Evolutionary conservation across 345 rosid genomes (phyloP), one percentile per base, ranked within the genome.

Genomic region (Eucalyptus lansdowneana): DNA sequence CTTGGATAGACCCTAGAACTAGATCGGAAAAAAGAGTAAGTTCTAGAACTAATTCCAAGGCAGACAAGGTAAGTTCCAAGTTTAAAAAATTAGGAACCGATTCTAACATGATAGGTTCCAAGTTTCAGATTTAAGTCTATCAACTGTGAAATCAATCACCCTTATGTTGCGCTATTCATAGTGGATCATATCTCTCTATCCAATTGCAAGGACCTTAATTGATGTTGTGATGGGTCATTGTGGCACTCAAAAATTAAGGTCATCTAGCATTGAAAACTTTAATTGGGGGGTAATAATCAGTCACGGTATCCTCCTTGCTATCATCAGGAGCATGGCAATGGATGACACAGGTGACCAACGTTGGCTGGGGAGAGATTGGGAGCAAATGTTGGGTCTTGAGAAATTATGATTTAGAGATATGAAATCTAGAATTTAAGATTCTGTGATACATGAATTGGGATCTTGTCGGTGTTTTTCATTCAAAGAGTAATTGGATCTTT

Each of bases 111-210:
- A 0, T 53, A 53, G 11, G 24, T 53, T 19, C 0, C 2, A 53
- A 53, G 11, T 53, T 19, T 19, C 0, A 53, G 11, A 53, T 53
- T 53, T 53, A 21, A 19, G 11, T 53, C 25, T 21, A 21, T 0
- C 10, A 0, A 53, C 0, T 8, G 2, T 53, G 25, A 56, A 56
- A 10, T 56, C 62, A 5, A 56, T 56, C 29, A 11, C 3, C 0
- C 62, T 0, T 24, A 56, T 25, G 6, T 4, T 56, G 3, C 0
- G 6, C 14, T 56, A 22, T 25, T 8, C 22, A 16, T 31, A 69
- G 6, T 31, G 12, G 12, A 69, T 9, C 80, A 69, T 22, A 10
- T 34, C 25, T 69, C 42, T 72, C 27, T 53, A 21, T 37, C 7
- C 6, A 10, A 6, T 72, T 6, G 4, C 13, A 2, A 72, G 0